Percentiles rank a stretch among this genome's conserved stretches.
Evolutionary conservation across 73 alveolate species (phyloP).

Genomic region (Breviolum minutum): DNA sequence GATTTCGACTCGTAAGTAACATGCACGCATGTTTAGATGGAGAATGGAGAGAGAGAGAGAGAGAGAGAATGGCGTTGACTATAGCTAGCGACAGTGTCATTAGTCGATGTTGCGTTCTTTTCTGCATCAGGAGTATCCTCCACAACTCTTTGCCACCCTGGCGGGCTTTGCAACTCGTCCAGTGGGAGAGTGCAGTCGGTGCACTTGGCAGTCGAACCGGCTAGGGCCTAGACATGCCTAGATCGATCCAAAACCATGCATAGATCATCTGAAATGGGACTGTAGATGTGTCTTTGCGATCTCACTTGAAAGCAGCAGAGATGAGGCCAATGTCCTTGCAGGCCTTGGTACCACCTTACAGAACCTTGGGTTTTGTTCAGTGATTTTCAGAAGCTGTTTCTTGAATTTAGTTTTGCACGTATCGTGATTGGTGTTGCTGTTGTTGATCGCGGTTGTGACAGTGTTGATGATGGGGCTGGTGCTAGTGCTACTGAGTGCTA

Average conservation of each 20-base stretch:
- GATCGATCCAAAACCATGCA: not conserved
- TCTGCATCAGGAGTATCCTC: constrained; percentile 60
- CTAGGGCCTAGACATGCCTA: not conserved
- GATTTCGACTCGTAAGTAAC: too few species aligned
- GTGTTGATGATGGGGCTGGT: not conserved
- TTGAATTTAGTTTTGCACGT: not conserved
- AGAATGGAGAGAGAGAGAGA: too few species aligned
- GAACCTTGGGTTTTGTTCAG: not conserved
- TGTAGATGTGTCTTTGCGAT: not conserved
- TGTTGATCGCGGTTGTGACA: not conserved
- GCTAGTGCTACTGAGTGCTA: not conserved
- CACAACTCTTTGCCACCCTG: constrained; percentile 66
- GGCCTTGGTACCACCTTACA: constrained; percentile 66
- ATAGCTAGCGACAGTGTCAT: too few species aligned
- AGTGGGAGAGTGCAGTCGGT: not conserved
- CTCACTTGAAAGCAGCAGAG: not conserved
- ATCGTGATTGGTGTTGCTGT: not conserved
- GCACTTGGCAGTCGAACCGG: not conserved
- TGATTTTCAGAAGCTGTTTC: not conserved
- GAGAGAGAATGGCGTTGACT: too few species aligned
- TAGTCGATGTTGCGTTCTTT: too few species aligned
- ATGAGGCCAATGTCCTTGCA: constrained; percentile 76
- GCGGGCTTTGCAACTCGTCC: constrained; percentile 58
- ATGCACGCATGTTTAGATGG: too few species aligned
- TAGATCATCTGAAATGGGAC: not conserved